Base-by-base conservation (phyloP, 139 green algal genomes). In the Chlamydomonas eustigma region DNA sequence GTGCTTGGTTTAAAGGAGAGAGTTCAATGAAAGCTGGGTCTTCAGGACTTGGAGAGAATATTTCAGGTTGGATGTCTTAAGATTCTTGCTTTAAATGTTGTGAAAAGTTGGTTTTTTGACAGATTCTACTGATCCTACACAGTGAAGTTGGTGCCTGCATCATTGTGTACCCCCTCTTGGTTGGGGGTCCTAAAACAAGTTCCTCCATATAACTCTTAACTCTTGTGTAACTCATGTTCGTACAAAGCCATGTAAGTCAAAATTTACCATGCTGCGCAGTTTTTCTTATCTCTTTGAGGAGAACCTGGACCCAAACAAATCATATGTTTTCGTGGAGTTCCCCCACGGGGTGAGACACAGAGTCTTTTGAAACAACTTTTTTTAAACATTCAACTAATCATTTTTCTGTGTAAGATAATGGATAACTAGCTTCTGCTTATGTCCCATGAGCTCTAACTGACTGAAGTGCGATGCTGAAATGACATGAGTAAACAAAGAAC, bases 1-100 rank as follows among this genome's bases (percentile, higher is more conserved):
- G 25, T 35, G 25, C 6, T 70, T 1, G 73, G 33, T 51, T 85
- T 33, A 84, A n/a, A n/a, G 83, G 83, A 77, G 58, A 2, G 74
- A 74, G 8, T 84, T 85, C 39, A 80, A 65, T 74, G 37, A 68
- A 2, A 69, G 34, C 37, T 82, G 73, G 76, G 51, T 82, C 3
- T 82, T 86, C 70, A 64, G 75, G 38, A 81, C 73, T 1, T 86
- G 81, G 81, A 67, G 81, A n/a, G 73, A 85, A 25, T 85, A 85
- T 72, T 85, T 82, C 76, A 73, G 76, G 28, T 84, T 4, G 4
- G 65, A 44, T 34, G 44, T 58, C 44, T 58, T 58, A 58, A 12
- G 12, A 58, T 28, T 18, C 44, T 58, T 58, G 12, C 18, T 12
- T 12, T 58, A 18, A 58, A 58, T 58, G 44, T 28, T 58, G 12